Evolutionary conservation across 495 filamentous ascomycete species (phyloP).

Genomic region (Durotheca rogersii): DNA sequence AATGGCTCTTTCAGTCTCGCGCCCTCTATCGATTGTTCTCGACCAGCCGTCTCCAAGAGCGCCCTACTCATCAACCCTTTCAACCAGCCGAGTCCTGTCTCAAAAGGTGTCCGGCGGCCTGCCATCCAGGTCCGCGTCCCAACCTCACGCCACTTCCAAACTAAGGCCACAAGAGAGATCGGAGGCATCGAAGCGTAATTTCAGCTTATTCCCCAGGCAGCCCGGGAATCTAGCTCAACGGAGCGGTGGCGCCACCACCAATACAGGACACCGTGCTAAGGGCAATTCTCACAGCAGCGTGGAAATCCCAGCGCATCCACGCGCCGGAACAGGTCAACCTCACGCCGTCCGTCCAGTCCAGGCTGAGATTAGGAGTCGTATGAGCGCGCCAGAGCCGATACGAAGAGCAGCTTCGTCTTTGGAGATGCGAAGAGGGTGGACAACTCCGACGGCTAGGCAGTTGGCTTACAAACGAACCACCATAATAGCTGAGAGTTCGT

Average conservation of each 20-base stretch:
- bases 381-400: constrained; percentile 11
- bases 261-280: neutral
- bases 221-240: neutral
- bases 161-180: constrained; percentile 6
- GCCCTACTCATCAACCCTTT: constrained; percentile 10
- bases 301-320: neutral
- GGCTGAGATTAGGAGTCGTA: neutral
- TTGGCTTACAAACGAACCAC: constrained; percentile 12
- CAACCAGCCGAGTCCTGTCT: constrained; percentile 1
- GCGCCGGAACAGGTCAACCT: constrained; percentile 3
- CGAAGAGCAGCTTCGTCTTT: constrained; percentile 30
- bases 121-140: constrained; percentile 32
- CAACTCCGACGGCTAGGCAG: constrained; percentile 5
- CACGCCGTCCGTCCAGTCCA: constrained; percentile 1
- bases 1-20: constrained; percentile 42
- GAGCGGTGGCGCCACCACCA: neutral
- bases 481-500: constrained; percentile 12
- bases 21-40: constrained; percentile 51
- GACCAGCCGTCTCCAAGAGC: constrained; percentile 49
- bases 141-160: constrained; percentile 11
- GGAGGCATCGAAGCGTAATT: constrained; percentile 11
- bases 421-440: constrained; percentile 25
- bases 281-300: constrained; percentile 1
- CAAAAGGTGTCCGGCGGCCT: constrained; percentile 31
- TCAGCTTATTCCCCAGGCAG: constrained; percentile 2